Evolutionary conservation across 2,329 filamentous ascomycete species (phyloP), one percentile per base, ranked within the genome.

Genomic region (Pseudopyrenochaeta lycopersici): DNA sequence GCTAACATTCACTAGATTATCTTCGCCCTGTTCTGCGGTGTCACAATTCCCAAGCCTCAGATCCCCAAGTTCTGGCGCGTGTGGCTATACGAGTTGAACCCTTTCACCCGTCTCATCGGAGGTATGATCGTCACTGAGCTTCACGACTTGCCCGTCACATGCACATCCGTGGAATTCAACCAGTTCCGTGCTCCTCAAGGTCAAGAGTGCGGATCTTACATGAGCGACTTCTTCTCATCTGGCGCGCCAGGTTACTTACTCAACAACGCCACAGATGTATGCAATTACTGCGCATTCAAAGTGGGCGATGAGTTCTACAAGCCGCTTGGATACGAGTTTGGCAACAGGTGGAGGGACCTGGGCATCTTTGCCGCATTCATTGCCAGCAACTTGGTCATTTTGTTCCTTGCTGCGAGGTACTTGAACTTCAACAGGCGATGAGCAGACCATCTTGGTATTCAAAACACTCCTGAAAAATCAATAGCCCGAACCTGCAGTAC

Each of bases 11-110:
- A 93, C 71, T 79, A 95, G 72, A 88, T 92, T 75, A 87, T 89
- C 53, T 94, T 96, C 69, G 84, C 89, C 1, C 83, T 96, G 20
- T 96, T 96, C 85, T 96, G 91, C 68, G 92, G 92, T 75, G 92
- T 96, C 56, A 90, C 90, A 0, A 90, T 96, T 45, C 89, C 92
- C 0, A 85, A 88, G 36, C 85, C 88, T 0, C 87, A 90, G 74
- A 96, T 96, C 77, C 89, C 90, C 1, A 79, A 77, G 1, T 92
- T 92, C 78, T 95, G 90, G 90, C 84, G 88, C 30, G 81, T 84
- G 1, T 95, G 90, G 91, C 81, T 95, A 7, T 93, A 93, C 79
- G 81, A 94, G 74, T 85, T 96, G 14, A 88, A 92, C 69, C 91
- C 91, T 2, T 92, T 95, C 75, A 96, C 90, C 0, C 86, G 90